Evolutionary conservation across 257 asterid genomes (phyloP).

Genomic region (Echium plantagineum): DNA sequence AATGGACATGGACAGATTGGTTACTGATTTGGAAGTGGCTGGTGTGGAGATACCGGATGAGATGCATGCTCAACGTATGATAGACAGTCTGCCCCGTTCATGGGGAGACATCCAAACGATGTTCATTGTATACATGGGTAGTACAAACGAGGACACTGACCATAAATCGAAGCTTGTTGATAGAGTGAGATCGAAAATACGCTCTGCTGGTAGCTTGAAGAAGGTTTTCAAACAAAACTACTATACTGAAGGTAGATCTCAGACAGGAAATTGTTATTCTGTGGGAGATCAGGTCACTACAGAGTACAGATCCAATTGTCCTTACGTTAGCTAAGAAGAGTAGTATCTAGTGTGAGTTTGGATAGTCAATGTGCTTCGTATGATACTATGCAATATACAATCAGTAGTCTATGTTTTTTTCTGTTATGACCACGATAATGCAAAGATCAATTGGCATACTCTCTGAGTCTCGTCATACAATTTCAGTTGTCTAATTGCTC

Average conservation of each 20-base stretch:
- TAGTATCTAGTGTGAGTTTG: too few relatives aligned
- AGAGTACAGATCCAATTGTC: too few relatives aligned
- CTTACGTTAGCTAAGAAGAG: too few relatives aligned
- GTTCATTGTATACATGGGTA: not conserved
- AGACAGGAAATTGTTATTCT: conserved; percentile 6
- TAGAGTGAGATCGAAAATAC: not conserved
- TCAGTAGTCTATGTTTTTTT: too few relatives aligned
- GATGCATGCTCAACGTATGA: conserved; percentile 9
- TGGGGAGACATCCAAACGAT: not conserved
- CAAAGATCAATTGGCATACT: too few relatives aligned
- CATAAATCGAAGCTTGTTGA: not conserved
- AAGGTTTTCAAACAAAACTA: not conserved
- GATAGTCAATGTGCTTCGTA: too few relatives aligned
- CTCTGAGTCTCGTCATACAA: too few relatives aligned
- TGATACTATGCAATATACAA: too few relatives aligned
- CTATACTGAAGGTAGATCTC: not conserved
- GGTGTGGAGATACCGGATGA: conserved; percentile 7
- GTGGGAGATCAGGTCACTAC: conserved; percentile 12
- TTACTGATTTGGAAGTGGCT: not conserved
- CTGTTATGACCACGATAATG: too few relatives aligned
- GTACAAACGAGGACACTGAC: not conserved
- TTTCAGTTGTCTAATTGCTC: too few relatives aligned
- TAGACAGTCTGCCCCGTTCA: conserved; percentile 10
- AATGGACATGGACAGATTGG: not conserved
- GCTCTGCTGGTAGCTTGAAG: not conserved